phyloP scores from a whole-genome alignment of 2,329 filamentous ascomycete genomes.

The Alternaria brassicicola region DNA sequence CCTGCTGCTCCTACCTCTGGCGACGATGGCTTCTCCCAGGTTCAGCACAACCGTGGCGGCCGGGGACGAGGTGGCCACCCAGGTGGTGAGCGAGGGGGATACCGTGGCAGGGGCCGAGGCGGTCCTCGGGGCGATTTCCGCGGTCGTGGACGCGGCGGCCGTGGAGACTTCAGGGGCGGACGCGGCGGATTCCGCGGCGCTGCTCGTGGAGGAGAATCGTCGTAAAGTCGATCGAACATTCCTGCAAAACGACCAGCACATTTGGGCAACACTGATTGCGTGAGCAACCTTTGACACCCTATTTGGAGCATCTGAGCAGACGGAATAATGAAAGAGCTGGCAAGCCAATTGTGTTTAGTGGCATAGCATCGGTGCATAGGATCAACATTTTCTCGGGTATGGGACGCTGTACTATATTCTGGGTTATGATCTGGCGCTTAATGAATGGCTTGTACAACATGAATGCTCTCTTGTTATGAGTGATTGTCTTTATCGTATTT shows the following conservation, averaged over 20 bases:
- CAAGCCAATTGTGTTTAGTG: slow-evolving; percentile 40
- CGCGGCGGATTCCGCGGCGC: slow-evolving; percentile 48
- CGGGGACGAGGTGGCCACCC: slow-evolving; percentile 57
- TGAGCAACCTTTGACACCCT: slow-evolving; percentile 11
- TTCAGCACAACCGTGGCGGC: slow-evolving; percentile 55
- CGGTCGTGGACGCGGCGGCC: slow-evolving; percentile 51
- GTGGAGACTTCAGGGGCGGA: slow-evolving; percentile 53
- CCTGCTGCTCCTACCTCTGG: slow-evolving; percentile 42
- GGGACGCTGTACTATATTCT: slow-evolving; percentile 42
- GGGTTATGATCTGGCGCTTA: slow-evolving; percentile 31
- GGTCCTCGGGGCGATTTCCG: slow-evolving; percentile 47
- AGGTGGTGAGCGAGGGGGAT: slow-evolving; percentile 58
- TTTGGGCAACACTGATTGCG: not conserved
- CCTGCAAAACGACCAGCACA: slow-evolving; percentile 10
- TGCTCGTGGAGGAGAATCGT: slow-evolving; percentile 33
- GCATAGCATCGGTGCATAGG: slow-evolving; percentile 49
- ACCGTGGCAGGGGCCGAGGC: slow-evolving; percentile 60
- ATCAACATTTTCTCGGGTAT: slow-evolving; percentile 30
- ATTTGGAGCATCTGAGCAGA: slow-evolving; percentile 34
- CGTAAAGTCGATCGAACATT: slow-evolving; percentile 17
- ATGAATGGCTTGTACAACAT: slow-evolving; percentile 33
- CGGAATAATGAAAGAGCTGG: slow-evolving; percentile 31
- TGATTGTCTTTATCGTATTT: not conserved
- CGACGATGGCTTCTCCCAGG: slow-evolving; percentile 74
- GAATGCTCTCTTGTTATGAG: not conserved